Base-by-base conservation (phyloP, 2,329 filamentous ascomycete genomes). In the Calonectria honghensis region DNA sequence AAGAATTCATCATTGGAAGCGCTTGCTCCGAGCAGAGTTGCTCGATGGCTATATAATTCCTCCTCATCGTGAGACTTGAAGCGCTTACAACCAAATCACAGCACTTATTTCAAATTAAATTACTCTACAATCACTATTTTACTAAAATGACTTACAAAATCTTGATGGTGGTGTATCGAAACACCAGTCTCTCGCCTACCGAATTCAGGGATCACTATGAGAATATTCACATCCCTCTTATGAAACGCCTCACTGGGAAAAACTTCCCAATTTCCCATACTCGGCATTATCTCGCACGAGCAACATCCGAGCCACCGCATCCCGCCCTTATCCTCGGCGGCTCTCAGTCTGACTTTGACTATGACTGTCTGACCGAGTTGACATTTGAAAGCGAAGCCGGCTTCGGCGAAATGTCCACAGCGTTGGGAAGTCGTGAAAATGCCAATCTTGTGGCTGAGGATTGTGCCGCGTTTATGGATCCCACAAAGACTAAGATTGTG, bases 161-260 rank as follows among this genome's bases (percentile, higher is more conserved):
- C 18, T 3, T 57, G 18, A 57, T 57, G 52, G 31, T 57, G 2
- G 52, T 57, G 3, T 57, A 57, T 14, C 52, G 52, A 10, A 57
- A 57, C 31, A 20, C 52, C n/a, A 7, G 24, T 20, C 3, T 57
- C 31, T 37, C 31, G 4, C 52, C 52, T 13, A 11, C 31, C n/a
- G 31, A 57, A 57, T 57, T 57, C 31, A 57, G n/a, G 14, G 31
- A 57, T 9, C 52, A 57, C 10, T 57, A 57, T 10, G 52, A 57
- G 13, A 57, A 57, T 32, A 18, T 57, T 31, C 52, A 57, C 14
- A 35, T 57, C 31, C 52, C 52, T 37, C 31, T 57, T 1, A 57
- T 57, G 52, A 57, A 57, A n/a, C 32, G 31, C 18, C 20, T 57
- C 14, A 57, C 52, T 5, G 52, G 52, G 24, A 5, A 2, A 18